A percentile compares a stretch with the other conserved stretches of the same genome.
phyloP scores from a whole-genome alignment of 2,329 filamentous ascomycete genomes.

The Paramyrothecium sp. region DNA sequence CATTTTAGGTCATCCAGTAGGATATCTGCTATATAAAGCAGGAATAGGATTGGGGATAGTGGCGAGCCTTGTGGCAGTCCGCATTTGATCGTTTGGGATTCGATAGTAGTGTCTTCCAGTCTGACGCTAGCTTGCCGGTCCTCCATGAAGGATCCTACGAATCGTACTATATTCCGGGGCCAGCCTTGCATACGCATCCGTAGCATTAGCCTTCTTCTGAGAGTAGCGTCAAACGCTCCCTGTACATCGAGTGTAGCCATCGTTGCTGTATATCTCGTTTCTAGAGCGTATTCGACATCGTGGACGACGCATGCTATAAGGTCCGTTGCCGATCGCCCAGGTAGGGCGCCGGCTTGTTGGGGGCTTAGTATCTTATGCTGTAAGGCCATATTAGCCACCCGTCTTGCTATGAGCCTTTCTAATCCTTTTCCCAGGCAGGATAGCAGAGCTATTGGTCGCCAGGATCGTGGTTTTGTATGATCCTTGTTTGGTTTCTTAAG shows the following conservation, averaged over 20 bases:
- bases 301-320: conserved; percentile 14
- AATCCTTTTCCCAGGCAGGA: conserved; percentile 23
- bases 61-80: conserved; percentile 12
- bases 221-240: conserved; percentile 13
- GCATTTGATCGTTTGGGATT: conserved; percentile 6
- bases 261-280: conserved; percentile 5
- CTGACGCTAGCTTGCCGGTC: conserved; percentile 6
- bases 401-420: conserved; percentile 18
- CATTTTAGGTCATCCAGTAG: conserved; percentile 2
- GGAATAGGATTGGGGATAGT: conserved; percentile 15
- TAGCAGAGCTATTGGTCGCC: conserved; percentile 21
- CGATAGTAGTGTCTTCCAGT: conserved; percentile 7
- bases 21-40: conserved; percentile 14
- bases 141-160: conserved; percentile 11
- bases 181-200: conserved; percentile 13
- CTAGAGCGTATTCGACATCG: conserved; percentile 12
- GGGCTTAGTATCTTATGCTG: conserved; percentile 14
- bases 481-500: conserved; percentile 19
- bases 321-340: conserved; percentile 13
- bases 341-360: conserved; percentile 15
- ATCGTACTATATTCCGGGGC: conserved; percentile 8
- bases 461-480: conserved; percentile 12
- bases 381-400: conserved; percentile 14
- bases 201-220: conserved; percentile 12
- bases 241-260: conserved; percentile 13